Evolutionary conservation across 768 basidiomycete genomes (phyloP).

Genomic region (Pleurotus citrinopileatus): DNA sequence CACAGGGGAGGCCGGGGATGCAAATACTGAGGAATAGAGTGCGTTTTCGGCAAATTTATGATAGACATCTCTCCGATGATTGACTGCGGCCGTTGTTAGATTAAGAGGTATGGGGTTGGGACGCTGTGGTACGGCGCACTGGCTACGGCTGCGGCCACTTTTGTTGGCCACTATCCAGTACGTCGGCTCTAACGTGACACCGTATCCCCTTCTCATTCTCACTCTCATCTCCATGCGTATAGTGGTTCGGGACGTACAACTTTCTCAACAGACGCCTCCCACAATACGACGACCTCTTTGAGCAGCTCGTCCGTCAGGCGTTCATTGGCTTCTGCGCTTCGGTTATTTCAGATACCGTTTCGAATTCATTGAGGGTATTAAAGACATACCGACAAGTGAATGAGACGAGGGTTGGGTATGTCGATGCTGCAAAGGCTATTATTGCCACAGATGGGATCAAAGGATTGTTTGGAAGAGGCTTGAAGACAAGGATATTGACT

Average conservation of each 20-base stretch:
- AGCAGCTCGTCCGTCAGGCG: conserved; percentile 75
- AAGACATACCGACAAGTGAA: conserved; percentile 97
- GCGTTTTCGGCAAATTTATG: conserved; percentile 14
- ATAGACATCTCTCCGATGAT: background rate
- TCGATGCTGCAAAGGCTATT: conserved; percentile 74
- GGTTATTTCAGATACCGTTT: conserved; percentile 79
- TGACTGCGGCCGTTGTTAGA: conserved; percentile 31
- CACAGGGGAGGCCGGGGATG: conserved; percentile 74
- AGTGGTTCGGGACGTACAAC: conserved; percentile 90
- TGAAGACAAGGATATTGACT: conserved; percentile 85
- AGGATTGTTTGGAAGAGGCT: conserved; percentile 84
- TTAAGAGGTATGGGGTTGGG: conserved; percentile 72
- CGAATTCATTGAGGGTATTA: conserved; percentile 87
- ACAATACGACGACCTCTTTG: conserved; percentile 41
- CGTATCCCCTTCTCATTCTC: background rate
- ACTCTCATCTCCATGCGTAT: conserved; percentile 12
- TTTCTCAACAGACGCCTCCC: conserved; percentile 68
- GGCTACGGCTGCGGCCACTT: conserved; percentile 91
- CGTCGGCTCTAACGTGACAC: conserved; percentile 18
- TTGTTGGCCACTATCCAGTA: conserved; percentile 89
- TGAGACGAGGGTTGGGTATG: conserved; percentile 75
- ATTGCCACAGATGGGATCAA: conserved; percentile 70
- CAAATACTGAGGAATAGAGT: conserved; percentile 66
- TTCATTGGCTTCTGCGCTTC: conserved; percentile 91
- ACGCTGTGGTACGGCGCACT: conserved; percentile 89